Percentiles rank a stretch among this genome's conserved stretches.
Conservation (phyloP, 208 protist species). For the Blastocrithidia nonstop region DNA sequence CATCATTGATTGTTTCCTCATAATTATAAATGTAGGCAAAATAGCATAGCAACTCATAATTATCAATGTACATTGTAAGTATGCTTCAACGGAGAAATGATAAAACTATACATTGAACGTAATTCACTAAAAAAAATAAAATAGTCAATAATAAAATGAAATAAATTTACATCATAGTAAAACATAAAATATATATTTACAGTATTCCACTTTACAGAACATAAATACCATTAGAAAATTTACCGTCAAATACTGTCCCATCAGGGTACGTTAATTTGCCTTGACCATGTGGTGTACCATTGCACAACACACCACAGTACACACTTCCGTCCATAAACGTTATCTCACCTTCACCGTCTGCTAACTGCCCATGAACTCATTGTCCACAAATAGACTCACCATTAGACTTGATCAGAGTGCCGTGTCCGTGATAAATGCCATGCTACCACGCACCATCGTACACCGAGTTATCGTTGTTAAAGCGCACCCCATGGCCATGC, state of each 20-base stretch:
- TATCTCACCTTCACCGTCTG: conserved; percentile 35
- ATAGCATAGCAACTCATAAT: no score
- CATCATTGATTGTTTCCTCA: no score
- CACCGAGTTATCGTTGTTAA: conserved; percentile 51
- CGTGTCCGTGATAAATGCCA: conserved; percentile 50
- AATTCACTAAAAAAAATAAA: not conserved
- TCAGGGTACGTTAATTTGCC: conserved; percentile 68
- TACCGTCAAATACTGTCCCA: conserved; percentile 60
- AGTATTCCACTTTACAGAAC: conserved; percentile 20
- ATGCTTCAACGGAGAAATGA: no score
- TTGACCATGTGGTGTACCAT: conserved; percentile 49
- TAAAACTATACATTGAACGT: no score
- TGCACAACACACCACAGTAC: conserved; percentile 50
- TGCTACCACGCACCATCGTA: conserved; percentile 73
- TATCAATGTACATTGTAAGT: no score
- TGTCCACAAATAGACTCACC: conserved; percentile 35
- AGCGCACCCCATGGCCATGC: conserved; percentile 33
- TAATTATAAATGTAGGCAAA: no score
- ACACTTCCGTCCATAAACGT: conserved; percentile 57
- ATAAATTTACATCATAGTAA: not conserved
- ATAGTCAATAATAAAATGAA: conserved; percentile 2
- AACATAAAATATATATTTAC: conserved; percentile 2
- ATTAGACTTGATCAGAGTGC: conserved; percentile 22
- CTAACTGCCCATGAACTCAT: conserved; percentile 29
- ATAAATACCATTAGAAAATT: conserved; percentile 60